phyloP scores from a whole-genome alignment of 805 yeast species.

The Cephaloascus albidus region DNA sequence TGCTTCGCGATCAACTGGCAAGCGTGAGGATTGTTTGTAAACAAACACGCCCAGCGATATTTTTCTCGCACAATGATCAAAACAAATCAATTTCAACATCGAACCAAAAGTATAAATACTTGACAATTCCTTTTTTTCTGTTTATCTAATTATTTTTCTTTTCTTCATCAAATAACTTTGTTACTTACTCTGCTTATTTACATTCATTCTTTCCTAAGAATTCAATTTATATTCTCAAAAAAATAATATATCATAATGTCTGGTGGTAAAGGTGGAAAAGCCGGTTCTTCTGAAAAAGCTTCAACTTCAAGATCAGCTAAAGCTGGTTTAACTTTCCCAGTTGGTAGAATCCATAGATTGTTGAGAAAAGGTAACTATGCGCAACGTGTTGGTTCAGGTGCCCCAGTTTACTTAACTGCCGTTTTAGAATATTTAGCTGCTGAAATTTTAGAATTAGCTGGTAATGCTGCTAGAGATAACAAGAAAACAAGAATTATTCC shows the following conservation, averaged over 20 bases:
- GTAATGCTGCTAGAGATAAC: constrained; percentile 99
- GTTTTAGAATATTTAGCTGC: constrained; percentile 96
- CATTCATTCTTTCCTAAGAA: no score
- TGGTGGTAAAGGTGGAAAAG: constrained; percentile 87
- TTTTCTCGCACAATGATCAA: no score
- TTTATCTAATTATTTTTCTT: no score
- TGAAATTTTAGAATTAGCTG: constrained; percentile 96
- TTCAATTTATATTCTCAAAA: constrained; percentile 1
- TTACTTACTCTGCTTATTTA: no score
- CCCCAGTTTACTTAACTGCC: constrained; percentile 96
- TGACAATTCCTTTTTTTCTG: no score
- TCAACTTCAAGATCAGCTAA: constrained; percentile 97
- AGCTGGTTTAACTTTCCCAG: constrained; percentile 99
- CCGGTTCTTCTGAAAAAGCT: constrained; percentile 90
- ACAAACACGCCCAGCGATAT: no score
- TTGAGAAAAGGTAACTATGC: constrained; percentile 97
- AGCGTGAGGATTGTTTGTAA: no score
- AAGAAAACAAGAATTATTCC: constrained; percentile 98
- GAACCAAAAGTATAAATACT: no score
- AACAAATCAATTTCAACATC: no score
- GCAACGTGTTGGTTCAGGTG: constrained; percentile 98
- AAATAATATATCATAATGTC: constrained; percentile 43
- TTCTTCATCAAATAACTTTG: neutral
- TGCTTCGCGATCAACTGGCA: no score
- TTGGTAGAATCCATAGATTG: constrained; percentile 97